Percentiles rank a stretch among this genome's conserved stretches.
These are phyloP conservation scores for Populus hybrid DNA, from an alignment of 441 rosid genomes.

Conservation along the genomic window DNA sequence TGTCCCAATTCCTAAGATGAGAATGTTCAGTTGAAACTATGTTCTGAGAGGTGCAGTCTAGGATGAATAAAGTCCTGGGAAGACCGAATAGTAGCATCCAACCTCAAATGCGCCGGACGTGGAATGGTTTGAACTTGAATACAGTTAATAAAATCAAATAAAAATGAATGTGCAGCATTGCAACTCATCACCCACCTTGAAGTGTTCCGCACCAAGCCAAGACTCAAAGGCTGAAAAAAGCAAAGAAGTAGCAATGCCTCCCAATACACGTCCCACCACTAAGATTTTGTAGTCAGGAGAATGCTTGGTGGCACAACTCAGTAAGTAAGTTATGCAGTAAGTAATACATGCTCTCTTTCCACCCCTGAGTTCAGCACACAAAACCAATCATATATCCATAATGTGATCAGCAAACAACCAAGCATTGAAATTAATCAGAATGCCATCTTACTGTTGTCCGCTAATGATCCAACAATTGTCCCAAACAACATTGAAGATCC, in stretches of 20 bases:
- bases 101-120: no score
- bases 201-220: conserved; percentile 99
- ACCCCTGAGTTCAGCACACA: conserved; percentile 52
- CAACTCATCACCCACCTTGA: conserved; percentile 55
- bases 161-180: background rate
- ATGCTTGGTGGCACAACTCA: conserved; percentile 95
- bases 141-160: no score
- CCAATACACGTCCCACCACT: conserved; percentile 90
- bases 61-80: no score
- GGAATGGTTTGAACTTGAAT: no score
- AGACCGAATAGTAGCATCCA: no score
- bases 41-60: no score
- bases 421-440: conserved; percentile 1
- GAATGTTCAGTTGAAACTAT: no score
- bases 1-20: no score
- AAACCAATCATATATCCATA: background rate
- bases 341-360: conserved; percentile 89
- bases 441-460: conserved; percentile 81
- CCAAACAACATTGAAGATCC: conserved; percentile 99
- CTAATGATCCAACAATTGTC: conserved; percentile 94
- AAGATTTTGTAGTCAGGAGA: conserved; percentile 85
- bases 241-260: conserved; percentile 95
- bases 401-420: conserved; percentile 7
- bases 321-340: conserved; percentile 82
- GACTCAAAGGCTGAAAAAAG: conserved; percentile 95